Percentiles rank a stretch among this genome's conserved stretches.
Evolutionary conservation across 805 yeast genomes (phyloP).

Genomic region (Blastobotrys chiropterorum): DNA sequence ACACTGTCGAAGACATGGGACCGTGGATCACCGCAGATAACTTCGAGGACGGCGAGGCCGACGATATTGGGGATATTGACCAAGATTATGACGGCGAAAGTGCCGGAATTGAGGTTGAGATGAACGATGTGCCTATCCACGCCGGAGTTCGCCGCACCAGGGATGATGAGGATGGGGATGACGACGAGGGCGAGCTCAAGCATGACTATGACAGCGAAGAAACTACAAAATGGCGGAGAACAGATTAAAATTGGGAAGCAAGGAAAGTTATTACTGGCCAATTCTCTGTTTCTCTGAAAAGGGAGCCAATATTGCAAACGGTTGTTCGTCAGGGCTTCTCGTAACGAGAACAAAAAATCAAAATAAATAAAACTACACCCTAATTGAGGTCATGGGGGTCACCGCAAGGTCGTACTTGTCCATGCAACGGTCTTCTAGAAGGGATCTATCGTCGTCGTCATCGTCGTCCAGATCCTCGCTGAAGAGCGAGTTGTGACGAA

Average conservation of each 20-base stretch:
- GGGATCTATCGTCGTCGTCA: no score
- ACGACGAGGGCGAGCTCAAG: constrained; percentile 10
- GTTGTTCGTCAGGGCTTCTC: no score
- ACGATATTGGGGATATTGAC: constrained; percentile 11
- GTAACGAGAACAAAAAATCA: no score
- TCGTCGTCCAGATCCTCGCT: no score
- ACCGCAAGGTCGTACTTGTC: no score
- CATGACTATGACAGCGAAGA: constrained; percentile 4
- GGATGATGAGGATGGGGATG: constrained; percentile 11
- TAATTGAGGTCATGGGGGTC: no score
- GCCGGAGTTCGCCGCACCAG: constrained; percentile 17
- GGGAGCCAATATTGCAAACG: no score
- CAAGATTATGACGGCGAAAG: constrained; percentile 13
- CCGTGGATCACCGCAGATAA: constrained; percentile 11
- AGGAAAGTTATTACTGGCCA: no score
- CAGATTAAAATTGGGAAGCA: not conserved
- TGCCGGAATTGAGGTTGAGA: constrained; percentile 21
- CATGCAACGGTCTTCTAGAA: no score
- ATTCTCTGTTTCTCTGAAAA: no score
- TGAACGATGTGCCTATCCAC: constrained; percentile 8
- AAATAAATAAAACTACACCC: no score
- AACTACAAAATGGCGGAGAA: constrained; percentile 20
- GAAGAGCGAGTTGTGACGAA: no score
- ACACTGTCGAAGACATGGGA: not conserved
- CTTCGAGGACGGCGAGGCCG: constrained; percentile 13